Evolutionary conservation across 2,329 filamentous ascomycete species (phyloP).

Genomic region (Thielaviopsis ethacetica): DNA sequence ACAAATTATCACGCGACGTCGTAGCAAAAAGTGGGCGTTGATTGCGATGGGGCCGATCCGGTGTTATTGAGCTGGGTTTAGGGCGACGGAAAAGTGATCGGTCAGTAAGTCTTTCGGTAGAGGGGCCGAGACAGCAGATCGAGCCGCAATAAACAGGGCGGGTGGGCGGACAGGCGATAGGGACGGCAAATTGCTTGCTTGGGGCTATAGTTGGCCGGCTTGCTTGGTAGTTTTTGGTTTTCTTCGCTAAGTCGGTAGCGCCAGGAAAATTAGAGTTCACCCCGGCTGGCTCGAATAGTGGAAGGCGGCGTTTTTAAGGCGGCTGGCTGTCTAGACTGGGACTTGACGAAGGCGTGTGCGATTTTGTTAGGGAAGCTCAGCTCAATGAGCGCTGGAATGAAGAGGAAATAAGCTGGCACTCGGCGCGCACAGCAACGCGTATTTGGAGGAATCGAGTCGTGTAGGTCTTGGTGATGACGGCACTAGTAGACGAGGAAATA

Average conservation of each 20-base stretch:
- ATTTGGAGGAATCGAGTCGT: background rate
- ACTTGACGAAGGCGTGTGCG: background rate
- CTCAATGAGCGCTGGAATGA: background rate
- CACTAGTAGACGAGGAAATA: background rate
- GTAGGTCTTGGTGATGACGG: background rate
- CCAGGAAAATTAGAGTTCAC: background rate
- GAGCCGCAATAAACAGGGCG: background rate
- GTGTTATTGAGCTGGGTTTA: background rate
- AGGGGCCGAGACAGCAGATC: background rate
- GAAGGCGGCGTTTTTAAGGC: background rate
- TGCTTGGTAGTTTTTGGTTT: background rate
- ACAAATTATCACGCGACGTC: background rate
- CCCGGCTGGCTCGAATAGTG: background rate
- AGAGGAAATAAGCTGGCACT: background rate
- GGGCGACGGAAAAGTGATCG: background rate
- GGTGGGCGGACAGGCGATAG: no score
- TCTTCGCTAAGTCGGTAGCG: background rate
- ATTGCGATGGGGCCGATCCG: background rate
- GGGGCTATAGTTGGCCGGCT: background rate
- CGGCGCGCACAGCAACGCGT: background rate
- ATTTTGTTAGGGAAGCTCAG: background rate
- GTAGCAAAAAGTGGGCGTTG: no score
- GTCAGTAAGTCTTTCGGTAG: background rate
- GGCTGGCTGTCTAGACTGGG: background rate
- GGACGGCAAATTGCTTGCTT: background rate